These are phyloP conservation scores for Trichosporon ovoides DNA, from an alignment of 1,284 basidiomycete genomes.

Conservation along the genomic window DNA sequence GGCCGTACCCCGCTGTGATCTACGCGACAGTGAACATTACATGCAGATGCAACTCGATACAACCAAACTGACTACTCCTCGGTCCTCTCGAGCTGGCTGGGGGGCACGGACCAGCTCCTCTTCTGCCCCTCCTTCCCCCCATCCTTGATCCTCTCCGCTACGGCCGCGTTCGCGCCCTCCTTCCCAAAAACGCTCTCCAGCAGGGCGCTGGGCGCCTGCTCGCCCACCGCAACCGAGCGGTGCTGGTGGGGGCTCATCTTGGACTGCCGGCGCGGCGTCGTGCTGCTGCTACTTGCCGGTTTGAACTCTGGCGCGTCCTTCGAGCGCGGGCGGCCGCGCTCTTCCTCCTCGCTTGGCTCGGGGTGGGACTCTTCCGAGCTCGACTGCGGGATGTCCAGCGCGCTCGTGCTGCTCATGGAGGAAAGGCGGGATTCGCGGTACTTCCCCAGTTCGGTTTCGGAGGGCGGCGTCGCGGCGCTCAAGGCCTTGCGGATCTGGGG, in stretches of 20 bases:
- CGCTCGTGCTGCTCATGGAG: conserved; percentile 7
- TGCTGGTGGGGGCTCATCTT: not conserved
- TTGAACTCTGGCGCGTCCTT: conserved; percentile 19
- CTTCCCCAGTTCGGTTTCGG: not conserved
- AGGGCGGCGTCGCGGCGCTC: conserved; percentile 12
- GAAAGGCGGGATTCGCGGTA: not conserved
- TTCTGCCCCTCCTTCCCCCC: not conserved
- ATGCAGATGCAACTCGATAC: too few species aligned
- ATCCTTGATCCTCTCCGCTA: not conserved
- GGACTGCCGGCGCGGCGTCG: not conserved
- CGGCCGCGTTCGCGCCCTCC: not conserved
- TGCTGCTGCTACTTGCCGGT: not conserved
- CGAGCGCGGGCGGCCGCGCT: conserved; percentile 33
- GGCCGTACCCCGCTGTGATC: too few species aligned
- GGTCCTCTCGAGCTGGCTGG: not conserved
- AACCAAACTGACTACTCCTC: too few species aligned
- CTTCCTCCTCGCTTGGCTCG: conserved; percentile 18
- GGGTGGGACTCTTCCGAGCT: not conserved
- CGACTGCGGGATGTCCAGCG: conserved; percentile 12
- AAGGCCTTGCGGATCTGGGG: conserved; percentile 24
- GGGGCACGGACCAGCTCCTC: not conserved
- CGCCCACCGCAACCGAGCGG: not conserved
- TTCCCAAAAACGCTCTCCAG: conserved; percentile 11
- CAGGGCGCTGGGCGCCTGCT: not conserved
- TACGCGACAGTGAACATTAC: too few species aligned